Percentiles rank a stretch among this genome's conserved stretches.
phyloP scores from a whole-genome alignment of 306 rosid genomes.

The Malus sylvestris region DNA sequence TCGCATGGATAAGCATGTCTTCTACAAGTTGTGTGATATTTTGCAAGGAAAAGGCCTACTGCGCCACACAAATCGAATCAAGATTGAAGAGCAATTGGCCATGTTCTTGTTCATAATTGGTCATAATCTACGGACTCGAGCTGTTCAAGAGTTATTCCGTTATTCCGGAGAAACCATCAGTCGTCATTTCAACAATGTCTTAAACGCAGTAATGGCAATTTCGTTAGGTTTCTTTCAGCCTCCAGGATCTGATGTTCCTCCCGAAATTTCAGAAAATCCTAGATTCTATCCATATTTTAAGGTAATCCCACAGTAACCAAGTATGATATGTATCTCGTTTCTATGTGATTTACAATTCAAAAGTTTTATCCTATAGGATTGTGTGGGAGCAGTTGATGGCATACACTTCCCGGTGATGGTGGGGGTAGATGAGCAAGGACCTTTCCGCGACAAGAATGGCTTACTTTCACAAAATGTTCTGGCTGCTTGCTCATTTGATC shows the following conservation, averaged over 20 bases:
- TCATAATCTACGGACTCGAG: constrained; percentile 76
- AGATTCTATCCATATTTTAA: constrained; percentile 84
- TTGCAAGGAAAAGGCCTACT: constrained; percentile 78
- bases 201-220: constrained; percentile 74
- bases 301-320: constrained; percentile 29
- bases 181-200: constrained; percentile 84
- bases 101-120: constrained; percentile 87
- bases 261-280: constrained; percentile 52
- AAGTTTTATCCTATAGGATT: constrained; percentile 44
- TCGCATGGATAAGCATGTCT: constrained; percentile 78
- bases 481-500: constrained; percentile 89
- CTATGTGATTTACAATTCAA: constrained; percentile 10
- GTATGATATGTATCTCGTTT: constrained; percentile 14
- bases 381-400: constrained; percentile 77
- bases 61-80: constrained; percentile 78
- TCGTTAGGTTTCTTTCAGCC: constrained; percentile 69
- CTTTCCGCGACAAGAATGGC: constrained; percentile 87
- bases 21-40: constrained; percentile 78
- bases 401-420: constrained; percentile 80
- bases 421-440: constrained; percentile 92
- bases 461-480: constrained; percentile 71
- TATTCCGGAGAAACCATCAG: constrained; percentile 92
- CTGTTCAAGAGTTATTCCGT: constrained; percentile 81
- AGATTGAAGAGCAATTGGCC: constrained; percentile 89
- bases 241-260: constrained; percentile 46